phyloP scores from a whole-genome alignment of 768 basidiomycete genomes.

The Tricholoma matsutake region DNA sequence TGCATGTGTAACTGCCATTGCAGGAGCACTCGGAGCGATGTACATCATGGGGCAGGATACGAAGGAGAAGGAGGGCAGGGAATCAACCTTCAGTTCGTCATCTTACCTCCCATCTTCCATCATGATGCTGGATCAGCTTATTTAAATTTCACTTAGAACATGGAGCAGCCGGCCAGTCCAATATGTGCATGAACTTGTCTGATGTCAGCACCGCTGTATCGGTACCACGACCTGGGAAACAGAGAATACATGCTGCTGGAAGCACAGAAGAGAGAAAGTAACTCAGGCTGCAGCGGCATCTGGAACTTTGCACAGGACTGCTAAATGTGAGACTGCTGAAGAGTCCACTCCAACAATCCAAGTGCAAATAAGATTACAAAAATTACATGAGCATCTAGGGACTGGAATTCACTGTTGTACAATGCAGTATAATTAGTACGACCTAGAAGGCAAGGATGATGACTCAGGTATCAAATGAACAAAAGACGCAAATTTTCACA shows the following conservation, averaged over 20 bases:
- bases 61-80: conserved; percentile 27
- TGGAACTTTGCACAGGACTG: too few relatives aligned
- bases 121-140: too few relatives aligned
- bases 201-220: too few relatives aligned
- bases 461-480: too few relatives aligned
- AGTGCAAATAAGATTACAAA: background rate
- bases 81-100: conserved; percentile 33
- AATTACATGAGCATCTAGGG: conserved; percentile 1
- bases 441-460: background rate
- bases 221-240: conserved; percentile 30
- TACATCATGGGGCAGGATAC: conserved; percentile 30
- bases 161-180: too few relatives aligned
- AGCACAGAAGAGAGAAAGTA: background rate
- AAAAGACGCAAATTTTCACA: background rate
- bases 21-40: conserved; percentile 29
- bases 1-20: conserved; percentile 26
- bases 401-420: background rate
- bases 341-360: background rate
- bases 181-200: too few relatives aligned
- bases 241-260: conserved; percentile 7
- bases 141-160: conserved; percentile 9
- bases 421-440: background rate
- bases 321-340: background rate
- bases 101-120: too few relatives aligned
- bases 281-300: background rate